These are phyloP conservation scores for Phialophora chinensis DNA, from an alignment of 2,329 filamentous ascomycete species.

Conservation along the genomic window DNA sequence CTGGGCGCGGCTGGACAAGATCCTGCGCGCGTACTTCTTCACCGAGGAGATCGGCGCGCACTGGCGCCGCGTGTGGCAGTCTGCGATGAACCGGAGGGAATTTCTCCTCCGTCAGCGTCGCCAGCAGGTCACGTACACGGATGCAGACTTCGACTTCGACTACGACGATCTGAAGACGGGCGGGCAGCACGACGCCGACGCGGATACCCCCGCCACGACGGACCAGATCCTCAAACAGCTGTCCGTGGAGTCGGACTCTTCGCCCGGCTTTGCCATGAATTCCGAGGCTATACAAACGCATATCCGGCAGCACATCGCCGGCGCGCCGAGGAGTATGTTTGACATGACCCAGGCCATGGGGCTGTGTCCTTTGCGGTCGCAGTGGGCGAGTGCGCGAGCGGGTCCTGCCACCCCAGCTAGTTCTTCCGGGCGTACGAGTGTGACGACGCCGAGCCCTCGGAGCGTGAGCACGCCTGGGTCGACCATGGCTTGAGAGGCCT, in stretches of 20 bases:
- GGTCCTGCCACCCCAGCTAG: neutral
- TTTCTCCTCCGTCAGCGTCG: constrained; percentile 21
- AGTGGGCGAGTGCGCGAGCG: neutral
- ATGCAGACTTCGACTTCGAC: constrained; percentile 5
- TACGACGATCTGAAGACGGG: neutral
- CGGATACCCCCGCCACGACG: neutral
- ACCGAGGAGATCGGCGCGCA: constrained; percentile 29
- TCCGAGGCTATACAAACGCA: constrained; percentile 15
- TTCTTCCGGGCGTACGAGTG: neutral
- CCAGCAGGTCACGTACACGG: neutral
- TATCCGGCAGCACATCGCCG: constrained; percentile 24
- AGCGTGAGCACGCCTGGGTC: neutral
- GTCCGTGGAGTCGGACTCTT: neutral
- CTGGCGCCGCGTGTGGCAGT: constrained; percentile 33
- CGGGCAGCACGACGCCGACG: neutral
- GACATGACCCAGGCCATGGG: constrained; percentile 32
- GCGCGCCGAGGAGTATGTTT: constrained; percentile 23
- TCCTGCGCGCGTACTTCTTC: constrained; percentile 34
- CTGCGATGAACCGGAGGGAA: constrained; percentile 26
- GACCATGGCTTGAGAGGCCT: neutral
- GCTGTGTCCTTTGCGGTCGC: constrained; percentile 28
- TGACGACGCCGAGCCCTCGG: constrained; percentile 1
- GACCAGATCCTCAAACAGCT: neutral
- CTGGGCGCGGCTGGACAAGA: constrained; percentile 30
- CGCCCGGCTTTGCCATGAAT: constrained; percentile 2